Conservation (phyloP, 805 yeast genomes). For the Wickerhamomyces rabaulensis region DNA sequence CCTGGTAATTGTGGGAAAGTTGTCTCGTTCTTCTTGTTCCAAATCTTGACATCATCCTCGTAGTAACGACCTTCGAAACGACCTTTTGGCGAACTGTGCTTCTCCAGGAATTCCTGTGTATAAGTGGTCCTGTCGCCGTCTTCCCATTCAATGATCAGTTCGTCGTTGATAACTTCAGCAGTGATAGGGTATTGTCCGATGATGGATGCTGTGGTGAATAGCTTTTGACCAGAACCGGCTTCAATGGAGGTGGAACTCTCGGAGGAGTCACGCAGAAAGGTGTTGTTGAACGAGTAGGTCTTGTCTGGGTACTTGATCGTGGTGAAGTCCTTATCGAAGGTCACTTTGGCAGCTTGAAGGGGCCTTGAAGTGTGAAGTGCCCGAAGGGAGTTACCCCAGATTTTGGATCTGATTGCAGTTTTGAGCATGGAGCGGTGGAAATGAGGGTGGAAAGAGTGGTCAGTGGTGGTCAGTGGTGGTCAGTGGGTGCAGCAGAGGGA, state of each 20-base stretch:
- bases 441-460: too few relatives aligned
- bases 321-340: constrained; percentile 3
- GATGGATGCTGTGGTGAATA: constrained; percentile 54
- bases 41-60: constrained; percentile 37
- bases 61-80: constrained; percentile 28
- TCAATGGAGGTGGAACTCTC: constrained; percentile 45
- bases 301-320: constrained; percentile 9
- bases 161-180: constrained; percentile 29
- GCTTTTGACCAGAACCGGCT: constrained; percentile 50
- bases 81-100: constrained; percentile 32
- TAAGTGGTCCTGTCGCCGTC: constrained; percentile 42
- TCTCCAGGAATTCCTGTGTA: constrained; percentile 40
- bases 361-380: neutral
- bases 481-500: too few relatives aligned
- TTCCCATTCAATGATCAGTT: constrained; percentile 41
- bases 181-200: constrained; percentile 28
- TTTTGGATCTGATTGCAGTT: neutral
- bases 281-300: constrained; percentile 30
- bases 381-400: constrained; percentile 1
- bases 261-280: constrained; percentile 66
- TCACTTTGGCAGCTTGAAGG: constrained; percentile 1
- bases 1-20: constrained; percentile 13
- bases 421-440: neutral
- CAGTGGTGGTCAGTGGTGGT: too few relatives aligned
- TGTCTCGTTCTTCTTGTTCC: constrained; percentile 30